Conservation (phyloP, 2,329 filamentous ascomycete species). For the Byssothecium circinans region DNA sequence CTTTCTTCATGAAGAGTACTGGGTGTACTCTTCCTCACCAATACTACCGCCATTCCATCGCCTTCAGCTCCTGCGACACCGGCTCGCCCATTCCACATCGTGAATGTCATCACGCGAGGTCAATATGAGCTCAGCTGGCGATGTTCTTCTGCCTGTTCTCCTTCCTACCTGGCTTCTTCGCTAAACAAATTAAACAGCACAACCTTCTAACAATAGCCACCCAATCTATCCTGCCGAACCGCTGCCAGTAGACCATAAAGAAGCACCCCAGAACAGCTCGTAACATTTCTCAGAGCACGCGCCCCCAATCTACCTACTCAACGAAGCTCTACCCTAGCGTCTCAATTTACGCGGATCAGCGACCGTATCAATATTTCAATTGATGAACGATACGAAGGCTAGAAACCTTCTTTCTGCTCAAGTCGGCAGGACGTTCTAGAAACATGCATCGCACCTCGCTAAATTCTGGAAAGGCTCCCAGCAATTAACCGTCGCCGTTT, state of each 20-base stretch:
- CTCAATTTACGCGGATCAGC: not conserved
- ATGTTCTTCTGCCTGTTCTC: conserved; percentile 8
- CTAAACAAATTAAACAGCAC: conserved; percentile 23
- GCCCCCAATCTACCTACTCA: conserved; percentile 5
- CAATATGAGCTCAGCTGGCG: not conserved
- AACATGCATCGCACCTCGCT: conserved; percentile 26
- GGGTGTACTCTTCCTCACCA: too few relatives aligned
- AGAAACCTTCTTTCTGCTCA: conserved; percentile 5
- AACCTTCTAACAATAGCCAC: conserved; percentile 21
- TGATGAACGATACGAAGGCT: conserved; percentile 33
- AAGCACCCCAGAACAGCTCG: conserved; percentile 2
- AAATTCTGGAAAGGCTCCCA: conserved; percentile 13
- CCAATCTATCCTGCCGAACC: not conserved
- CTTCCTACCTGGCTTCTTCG: conserved; percentile 15
- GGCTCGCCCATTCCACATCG: not conserved
- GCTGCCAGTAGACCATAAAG: not conserved
- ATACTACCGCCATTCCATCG: not conserved
- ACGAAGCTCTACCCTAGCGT: conserved; percentile 1
- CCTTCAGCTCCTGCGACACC: not conserved
- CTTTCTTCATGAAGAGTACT: too few relatives aligned
- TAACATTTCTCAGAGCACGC: not conserved
- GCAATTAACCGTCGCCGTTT: conserved; percentile 30
- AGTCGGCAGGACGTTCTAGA: conserved; percentile 12
- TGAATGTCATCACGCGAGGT: not conserved
- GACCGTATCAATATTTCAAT: conserved; percentile 18